Conservation (phyloP, 169 alveolate genomes). For the Plasmodium knowlesi region DNA sequence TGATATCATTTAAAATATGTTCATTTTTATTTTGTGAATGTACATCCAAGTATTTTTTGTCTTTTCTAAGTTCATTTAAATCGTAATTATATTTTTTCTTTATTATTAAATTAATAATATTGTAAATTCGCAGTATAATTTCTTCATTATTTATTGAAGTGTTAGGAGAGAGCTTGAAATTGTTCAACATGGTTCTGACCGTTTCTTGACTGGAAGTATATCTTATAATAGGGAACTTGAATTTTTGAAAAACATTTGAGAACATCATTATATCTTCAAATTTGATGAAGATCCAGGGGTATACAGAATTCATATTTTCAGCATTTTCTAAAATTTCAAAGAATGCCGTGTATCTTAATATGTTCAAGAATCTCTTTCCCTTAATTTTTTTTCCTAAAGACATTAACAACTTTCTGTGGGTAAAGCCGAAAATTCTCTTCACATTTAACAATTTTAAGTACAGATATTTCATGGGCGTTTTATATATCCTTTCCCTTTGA, state of each 20-base stretch:
- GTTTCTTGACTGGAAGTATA: not conserved
- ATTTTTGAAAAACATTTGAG: slow-evolving; percentile 46
- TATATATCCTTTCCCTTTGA: slow-evolving; percentile 35
- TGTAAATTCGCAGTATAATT: slow-evolving; percentile 6
- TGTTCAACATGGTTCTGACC: slow-evolving; percentile 19
- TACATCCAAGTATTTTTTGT: not conserved
- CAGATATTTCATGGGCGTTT: slow-evolving; percentile 65
- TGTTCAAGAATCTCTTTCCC: slow-evolving; percentile 8
- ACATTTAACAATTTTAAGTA: slow-evolving; percentile 20
- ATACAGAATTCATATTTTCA: slow-evolving; percentile 18
- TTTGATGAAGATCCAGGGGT: slow-evolving; percentile 32
- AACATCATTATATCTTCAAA: slow-evolving; percentile 55
- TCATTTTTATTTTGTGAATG: not conserved
- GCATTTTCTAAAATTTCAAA: slow-evolving; percentile 54
- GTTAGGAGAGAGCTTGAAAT: slow-evolving; percentile 46
- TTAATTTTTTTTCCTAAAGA: slow-evolving; percentile 6
- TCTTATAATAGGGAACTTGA: slow-evolving; percentile 32
- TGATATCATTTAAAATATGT: slow-evolving; percentile 10
- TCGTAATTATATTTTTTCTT: slow-evolving; percentile 32
- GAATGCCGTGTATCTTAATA: slow-evolving; percentile 12
- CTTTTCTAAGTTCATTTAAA: not conserved
- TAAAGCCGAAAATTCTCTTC: not conserved
- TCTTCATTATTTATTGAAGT: slow-evolving; percentile 28
- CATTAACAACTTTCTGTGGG: not conserved
- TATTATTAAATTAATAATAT: slow-evolving; percentile 1